A percentile compares a stretch with the other conserved stretches of the same genome.
phyloP scores from a whole-genome alignment of 228 moss, liverwort and hornwort genomes.

The Sphagnum magellanicum region DNA sequence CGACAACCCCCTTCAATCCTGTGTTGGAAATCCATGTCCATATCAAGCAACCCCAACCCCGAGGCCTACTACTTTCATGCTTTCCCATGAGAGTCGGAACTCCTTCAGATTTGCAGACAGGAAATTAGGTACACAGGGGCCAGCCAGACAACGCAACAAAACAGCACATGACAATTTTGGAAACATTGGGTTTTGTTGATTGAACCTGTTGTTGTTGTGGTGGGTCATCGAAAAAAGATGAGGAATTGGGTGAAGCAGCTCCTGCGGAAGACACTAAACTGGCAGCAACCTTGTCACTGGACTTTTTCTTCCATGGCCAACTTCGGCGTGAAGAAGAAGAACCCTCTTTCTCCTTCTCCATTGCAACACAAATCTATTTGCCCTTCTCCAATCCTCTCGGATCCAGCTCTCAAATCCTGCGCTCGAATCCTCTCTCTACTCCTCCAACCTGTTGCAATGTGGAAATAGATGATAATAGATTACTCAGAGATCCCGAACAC shows the following conservation, averaged over 20 bases:
- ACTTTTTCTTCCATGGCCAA: slow-evolving; percentile 88
- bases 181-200: slow-evolving; percentile 10
- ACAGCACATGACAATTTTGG: too few relatives aligned
- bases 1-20: neutral
- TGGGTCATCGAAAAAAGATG: slow-evolving; percentile 67
- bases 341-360: slow-evolving; percentile 52
- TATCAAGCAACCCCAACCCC: neutral
- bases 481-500: too few relatives aligned
- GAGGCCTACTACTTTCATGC: neutral
- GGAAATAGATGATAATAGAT: too few relatives aligned
- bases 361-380: neutral
- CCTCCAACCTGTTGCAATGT: too few relatives aligned
- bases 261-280: slow-evolving; percentile 31
- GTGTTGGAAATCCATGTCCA: neutral
- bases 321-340: slow-evolving; percentile 42
- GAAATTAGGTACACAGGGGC: neutral
- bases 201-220: too few relatives aligned
- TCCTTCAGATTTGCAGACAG: neutral
- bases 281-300: slow-evolving; percentile 61
- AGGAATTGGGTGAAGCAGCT: slow-evolving; percentile 51
- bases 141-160: neutral
- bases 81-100: neutral
- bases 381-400: too few relatives aligned
- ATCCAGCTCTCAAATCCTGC: too few relatives aligned
- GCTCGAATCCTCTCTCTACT: too few relatives aligned